Evolutionary conservation across 768 basidiomycete species (phyloP), one percentile per base, ranked within the genome.

Genomic region (Pleurotus djamor): DNA sequence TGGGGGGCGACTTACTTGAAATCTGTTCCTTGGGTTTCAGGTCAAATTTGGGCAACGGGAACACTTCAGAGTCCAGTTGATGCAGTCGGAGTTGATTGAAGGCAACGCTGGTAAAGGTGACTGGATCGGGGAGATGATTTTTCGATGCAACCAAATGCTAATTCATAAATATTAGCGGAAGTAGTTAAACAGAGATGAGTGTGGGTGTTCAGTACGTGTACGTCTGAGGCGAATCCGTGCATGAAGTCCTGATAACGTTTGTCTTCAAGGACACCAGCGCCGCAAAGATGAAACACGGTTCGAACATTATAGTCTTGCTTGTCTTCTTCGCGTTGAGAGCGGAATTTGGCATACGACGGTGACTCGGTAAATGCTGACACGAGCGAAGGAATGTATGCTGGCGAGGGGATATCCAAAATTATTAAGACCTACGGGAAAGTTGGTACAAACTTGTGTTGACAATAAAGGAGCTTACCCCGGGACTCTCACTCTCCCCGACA

Each of bases 91-190:
- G 79, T 61, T 92, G 89, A 62, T 84, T 85, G 63, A 84, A 83
- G 6, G 88, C 88, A 2, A 87, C 83, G 35, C 86, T 87, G 2
- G 86, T 88, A 67, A 92, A 96, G 9, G 87, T 86, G 16, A 93
- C 76, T 1, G 82, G 83, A 67, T 95, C 83, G 1, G 84, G 70
- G 43, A 76, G 74, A 59, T 88, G 75, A 60, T 83, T 79, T 33
- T 82, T 78, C 5, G 91, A 87, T 5, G 92, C 81, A 17, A 97
- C 75, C 3, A 92, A 63, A 64, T 97, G 94, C 92, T 96, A 66
- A 44, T 6, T 16, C 12, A 44, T 12, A 32, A 56, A 56, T 16
- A 38, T 10, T 21, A 17, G 14, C 17, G 38, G 41, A 60, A 35
- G 38, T 50, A 56, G 33, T 51, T 43, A 33, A 5, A n/a, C n/a